phyloP scores from a whole-genome alignment of 2,329 filamentous ascomycete species.

The Malbranchea zuffiana region DNA sequence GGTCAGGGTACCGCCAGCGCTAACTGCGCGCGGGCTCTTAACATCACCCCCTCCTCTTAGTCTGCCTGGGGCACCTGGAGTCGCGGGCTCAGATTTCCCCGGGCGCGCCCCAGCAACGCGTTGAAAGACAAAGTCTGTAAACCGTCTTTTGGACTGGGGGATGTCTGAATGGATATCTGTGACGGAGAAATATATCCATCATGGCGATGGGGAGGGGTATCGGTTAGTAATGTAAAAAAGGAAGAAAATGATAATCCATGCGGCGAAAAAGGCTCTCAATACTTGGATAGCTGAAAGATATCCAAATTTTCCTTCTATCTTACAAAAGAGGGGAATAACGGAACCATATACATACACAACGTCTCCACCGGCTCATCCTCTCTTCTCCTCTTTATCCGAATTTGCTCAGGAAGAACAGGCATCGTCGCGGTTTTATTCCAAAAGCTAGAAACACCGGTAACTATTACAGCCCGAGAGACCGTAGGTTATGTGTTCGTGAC shows the following conservation, averaged over 20 bases:
- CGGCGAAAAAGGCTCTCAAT: no score
- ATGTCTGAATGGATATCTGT: slow-evolving; percentile 37
- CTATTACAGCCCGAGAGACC: no score
- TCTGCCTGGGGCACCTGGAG: background rate
- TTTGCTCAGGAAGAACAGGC: slow-evolving; percentile 40
- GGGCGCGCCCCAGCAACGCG: slow-evolving; percentile 30
- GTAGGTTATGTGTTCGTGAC: no score
- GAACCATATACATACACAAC: slow-evolving; percentile 37
- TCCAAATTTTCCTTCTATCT: no score
- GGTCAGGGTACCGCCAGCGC: slow-evolving; percentile 12
- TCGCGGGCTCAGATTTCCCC: background rate
- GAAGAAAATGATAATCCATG: background rate
- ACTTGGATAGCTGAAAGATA: no score
- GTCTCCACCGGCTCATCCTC: slow-evolving; percentile 47
- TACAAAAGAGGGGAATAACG: background rate
- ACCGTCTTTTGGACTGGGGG: slow-evolving; percentile 38
- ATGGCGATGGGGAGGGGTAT: background rate
- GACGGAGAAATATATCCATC: background rate
- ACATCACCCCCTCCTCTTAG: background rate
- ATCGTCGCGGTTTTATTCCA: no score
- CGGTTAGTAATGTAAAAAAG: background rate
- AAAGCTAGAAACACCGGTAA: no score
- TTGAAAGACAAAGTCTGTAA: slow-evolving; percentile 39
- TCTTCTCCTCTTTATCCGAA: slow-evolving; percentile 47
- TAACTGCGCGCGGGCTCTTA: slow-evolving; percentile 6